Evolutionary conservation across 179 eudicot species (phyloP).

Genomic region (Patellifolia procumbens): DNA sequence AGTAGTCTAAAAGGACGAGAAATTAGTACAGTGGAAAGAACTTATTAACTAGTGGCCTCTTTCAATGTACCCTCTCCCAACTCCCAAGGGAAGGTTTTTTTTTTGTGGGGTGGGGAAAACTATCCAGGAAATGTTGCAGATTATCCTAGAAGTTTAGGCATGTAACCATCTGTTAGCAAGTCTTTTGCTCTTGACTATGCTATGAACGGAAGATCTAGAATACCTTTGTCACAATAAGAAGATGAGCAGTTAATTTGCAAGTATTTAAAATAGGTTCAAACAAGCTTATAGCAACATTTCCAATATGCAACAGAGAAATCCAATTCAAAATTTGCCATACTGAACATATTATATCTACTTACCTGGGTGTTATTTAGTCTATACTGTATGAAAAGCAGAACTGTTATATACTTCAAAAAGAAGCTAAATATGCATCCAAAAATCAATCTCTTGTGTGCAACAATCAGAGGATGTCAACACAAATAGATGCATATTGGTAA

Average conservation of each 20-base stretch:
- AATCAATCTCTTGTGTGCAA: background rate
- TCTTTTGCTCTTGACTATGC: background rate
- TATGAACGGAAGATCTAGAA: background rate
- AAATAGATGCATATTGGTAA: too few relatives aligned
- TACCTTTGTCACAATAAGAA: background rate
- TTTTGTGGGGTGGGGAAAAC: background rate
- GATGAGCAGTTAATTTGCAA: background rate
- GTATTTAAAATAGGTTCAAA: background rate
- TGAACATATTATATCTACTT: background rate
- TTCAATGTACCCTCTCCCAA: too few relatives aligned
- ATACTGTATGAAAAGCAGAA: background rate
- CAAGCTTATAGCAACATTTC: background rate
- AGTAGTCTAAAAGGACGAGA: constrained; percentile 4
- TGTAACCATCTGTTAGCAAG: background rate
- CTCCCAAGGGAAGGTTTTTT: too few relatives aligned
- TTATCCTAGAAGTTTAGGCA: background rate
- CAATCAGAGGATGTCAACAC: too few relatives aligned
- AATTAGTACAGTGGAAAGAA: background rate
- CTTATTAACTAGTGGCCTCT: background rate
- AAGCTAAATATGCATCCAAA: background rate
- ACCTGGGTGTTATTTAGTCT: background rate
- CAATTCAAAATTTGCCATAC: too few relatives aligned
- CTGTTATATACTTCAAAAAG: background rate
- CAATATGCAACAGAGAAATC: too few relatives aligned
- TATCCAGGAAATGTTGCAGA: background rate